Base-by-base conservation (phyloP, 2,329 filamentous ascomycete genomes). In the Arthrobotrys iridis region DNA sequence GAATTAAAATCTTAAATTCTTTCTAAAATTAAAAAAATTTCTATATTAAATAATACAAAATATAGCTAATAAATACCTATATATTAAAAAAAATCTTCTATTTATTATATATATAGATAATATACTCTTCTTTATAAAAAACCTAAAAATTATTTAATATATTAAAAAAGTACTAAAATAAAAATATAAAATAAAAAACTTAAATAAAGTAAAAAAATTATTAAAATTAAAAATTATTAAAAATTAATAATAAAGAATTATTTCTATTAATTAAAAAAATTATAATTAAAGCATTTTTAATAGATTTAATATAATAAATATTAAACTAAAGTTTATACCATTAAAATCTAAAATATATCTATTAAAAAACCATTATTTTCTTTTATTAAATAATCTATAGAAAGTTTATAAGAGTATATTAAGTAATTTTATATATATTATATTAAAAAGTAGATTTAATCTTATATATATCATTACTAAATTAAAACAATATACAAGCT, bases 261-360 rank as follows among this genome's bases (percentile, higher is more conserved):
- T 70, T 67, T 77, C 74, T 75, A 77, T 70, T 52, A 59, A 63
- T 63, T 46, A 62, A 58, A 58, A 55, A 64, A 35, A 62, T n/a
- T 48, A 64, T 59, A 50, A 64, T 48, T 46, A 46, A 18, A 71
- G 28, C 18, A 43, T 60, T 13, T 58, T 60, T 33, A 58, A 43
- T 57, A 67, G 74, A 10, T 57, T 41, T 55, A 26, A 30, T 58
- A 63, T 63, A 63, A 67, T 67, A 52, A 30, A 60, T 64, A 43
- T 46, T 66, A 66, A 76, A 58, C 67, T 40, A 64, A 60, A 58
- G 64, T 59, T 50, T 50, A 67, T 24, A 24, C n/a, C n/a, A n/a
- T n/a, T n/a, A n/a, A n/a, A n/a, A n/a, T n/a, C n/a, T n/a, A n/a
- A n/a, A n/a, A n/a, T 58, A 40, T 40, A 40, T 40, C 15, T 40